Evolutionary conservation across 1,284 basidiomycete species (phyloP).

Genomic region (Ganoderma resinaceum): DNA sequence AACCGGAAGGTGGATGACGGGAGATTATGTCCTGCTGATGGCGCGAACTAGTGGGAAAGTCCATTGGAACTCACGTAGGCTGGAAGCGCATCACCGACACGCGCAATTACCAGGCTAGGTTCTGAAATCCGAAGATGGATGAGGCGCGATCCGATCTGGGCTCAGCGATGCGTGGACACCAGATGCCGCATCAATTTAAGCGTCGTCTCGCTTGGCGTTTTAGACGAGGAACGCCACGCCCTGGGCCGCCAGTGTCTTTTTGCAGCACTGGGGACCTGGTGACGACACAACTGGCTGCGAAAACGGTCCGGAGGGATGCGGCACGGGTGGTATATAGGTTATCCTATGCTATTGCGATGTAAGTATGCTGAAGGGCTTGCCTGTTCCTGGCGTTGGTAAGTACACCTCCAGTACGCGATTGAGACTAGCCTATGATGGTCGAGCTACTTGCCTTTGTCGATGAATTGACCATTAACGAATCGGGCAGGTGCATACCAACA

Average conservation of each 20-base stretch:
- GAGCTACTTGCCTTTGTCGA: not conserved
- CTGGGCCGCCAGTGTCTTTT: not conserved
- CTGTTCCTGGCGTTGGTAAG: not conserved
- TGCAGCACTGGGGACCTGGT: not conserved
- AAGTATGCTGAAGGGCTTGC: not conserved
- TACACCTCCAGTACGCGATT: not conserved
- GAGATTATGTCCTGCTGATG: conserved; percentile 16
- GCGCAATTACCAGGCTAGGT: conserved; percentile 18
- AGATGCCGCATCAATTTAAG: conserved; percentile 15
- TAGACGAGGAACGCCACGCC: not conserved
- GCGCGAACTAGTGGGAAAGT: conserved; percentile 18
- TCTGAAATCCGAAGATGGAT: conserved; percentile 11
- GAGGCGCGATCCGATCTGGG: conserved; percentile 25
- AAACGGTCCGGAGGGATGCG: not conserved
- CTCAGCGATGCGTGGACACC: conserved; percentile 17
- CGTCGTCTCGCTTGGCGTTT: not conserved
- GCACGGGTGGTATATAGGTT: not conserved
- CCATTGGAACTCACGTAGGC: conserved; percentile 14
- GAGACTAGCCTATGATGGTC: not conserved
- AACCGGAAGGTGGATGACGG: conserved; percentile 24
- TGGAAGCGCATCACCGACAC: conserved; percentile 22
- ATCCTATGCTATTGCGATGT: not conserved
- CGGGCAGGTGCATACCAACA: not conserved
- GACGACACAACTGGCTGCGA: not conserved
- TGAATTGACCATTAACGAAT: conserved; percentile 3